Evolutionary conservation across 2,329 filamentous ascomycete genomes (phyloP).

Genomic region (Phialophora chinensis): DNA sequence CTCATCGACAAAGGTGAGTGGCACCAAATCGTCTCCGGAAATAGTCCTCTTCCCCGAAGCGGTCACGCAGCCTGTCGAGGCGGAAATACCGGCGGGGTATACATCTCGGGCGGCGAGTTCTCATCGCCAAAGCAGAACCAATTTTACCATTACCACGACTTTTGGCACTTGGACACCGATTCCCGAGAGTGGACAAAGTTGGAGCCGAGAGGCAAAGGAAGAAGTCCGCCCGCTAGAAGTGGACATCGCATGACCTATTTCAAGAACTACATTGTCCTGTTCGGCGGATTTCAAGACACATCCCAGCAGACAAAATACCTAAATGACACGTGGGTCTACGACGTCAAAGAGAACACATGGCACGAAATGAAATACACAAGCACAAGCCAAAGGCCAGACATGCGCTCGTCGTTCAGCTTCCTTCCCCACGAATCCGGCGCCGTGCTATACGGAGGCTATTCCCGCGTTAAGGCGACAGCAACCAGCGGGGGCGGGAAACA

Average conservation of each 20-base stretch:
- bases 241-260: conserved; percentile 96
- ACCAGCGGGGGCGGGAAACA: conserved; percentile 60
- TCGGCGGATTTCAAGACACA: conserved; percentile 97
- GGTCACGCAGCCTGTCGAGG: conserved; percentile 95
- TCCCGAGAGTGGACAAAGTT: conserved; percentile 89
- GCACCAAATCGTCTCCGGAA: conserved; percentile 87
- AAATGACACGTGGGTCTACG: conserved; percentile 93
- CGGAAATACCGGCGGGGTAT: conserved; percentile 82
- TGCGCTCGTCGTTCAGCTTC: conserved; percentile 88
- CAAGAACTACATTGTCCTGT: conserved; percentile 95
- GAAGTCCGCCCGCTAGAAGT: conserved; percentile 80
- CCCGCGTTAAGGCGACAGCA: conserved; percentile 76
- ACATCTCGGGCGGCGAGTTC: conserved; percentile 93
- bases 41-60: conserved; percentile 85
- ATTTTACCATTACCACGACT: conserved; percentile 99
- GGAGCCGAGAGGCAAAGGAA: conserved; percentile 73
- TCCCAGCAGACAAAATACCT: conserved; percentile 94
- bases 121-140: conserved; percentile 96
- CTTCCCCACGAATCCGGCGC: conserved; percentile 89
- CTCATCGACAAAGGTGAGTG: conserved; percentile 86
- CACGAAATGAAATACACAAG: conserved; percentile 74
- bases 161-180: conserved; percentile 87
- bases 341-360: conserved; percentile 87
- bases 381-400: conserved; percentile 84
- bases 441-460: conserved; percentile 92